Evolutionary conservation across 108 stramenopile species (phyloP), one percentile per base, ranked within the genome.

Genomic region (Tribonema minus): DNA sequence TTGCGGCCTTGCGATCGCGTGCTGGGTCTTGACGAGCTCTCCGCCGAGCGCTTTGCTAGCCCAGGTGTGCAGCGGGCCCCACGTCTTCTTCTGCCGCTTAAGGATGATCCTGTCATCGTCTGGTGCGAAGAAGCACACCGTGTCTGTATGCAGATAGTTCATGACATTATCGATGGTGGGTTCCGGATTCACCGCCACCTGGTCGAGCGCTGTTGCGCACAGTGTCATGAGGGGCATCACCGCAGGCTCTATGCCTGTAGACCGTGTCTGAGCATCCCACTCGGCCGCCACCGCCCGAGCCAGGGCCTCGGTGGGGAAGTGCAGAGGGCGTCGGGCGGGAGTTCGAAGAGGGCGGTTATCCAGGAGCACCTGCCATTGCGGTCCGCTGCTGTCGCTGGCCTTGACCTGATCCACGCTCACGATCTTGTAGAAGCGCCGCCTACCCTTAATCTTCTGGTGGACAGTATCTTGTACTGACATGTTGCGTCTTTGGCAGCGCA

Each of bases 221-320:
- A 96, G 76, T 0, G 94, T 94, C 94, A 93, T 97, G n/a, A 96
- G 82, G 3, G 98, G 96, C 96, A 97, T 97, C 61, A 92, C 86
- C n/a, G 93, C 87, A 7, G 95, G 95, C 67, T 91, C 86, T 9
- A 97, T 82, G 58, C 86, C 81, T 1, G 40, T 54, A 54, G 46
- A 9, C 9, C 15, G 15, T 0, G 28, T 58, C 82, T 96, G 95
- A 0, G 88, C 78, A 67, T 97, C 93, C 96, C 98, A 97, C 80
- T 99, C 98, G 29, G 91, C 87, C 0, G 95, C 95, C 32, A 96
- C 86, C 12, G 90, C 90, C 59, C 84, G 74, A 3, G 98, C 98
- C 32, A 97, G 86, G 3, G 67, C 70, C 34, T 86, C 39, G 37
- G 89, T 92, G 12, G 93, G 94, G 2, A 96, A 88, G 7, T 89